Evolutionary conservation across 164 flowering plant species (phyloP), one percentile per base, ranked within the genome.

Genomic region (Tetracentron sinense): DNA sequence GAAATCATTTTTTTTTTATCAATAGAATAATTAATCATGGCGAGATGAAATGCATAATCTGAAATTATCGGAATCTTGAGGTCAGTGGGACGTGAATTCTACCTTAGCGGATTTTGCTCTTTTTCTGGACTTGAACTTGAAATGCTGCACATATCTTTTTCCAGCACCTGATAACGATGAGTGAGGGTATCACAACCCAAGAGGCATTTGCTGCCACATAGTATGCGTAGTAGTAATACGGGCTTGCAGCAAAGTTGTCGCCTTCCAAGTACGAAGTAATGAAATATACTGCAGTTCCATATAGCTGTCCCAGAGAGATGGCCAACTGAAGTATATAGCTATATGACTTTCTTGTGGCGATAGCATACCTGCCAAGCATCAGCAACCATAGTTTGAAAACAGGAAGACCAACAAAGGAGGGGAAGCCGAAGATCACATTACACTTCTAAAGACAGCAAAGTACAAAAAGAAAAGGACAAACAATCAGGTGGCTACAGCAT

Each of bases 271-370:
- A 27, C 21, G 97, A 63, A 14, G 97, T 86, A 25, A 86, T 63
- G 75, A 74, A 93, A 60, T 93, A 93, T 10, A 85, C 84, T 12
- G 72, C 68, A 26, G 77, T 71, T 51, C 98, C 98, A 55, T 87
- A 93, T 10, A 93, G 87, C 78, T 93, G 98, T n/a, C 96, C 97
- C 35, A 90, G 72, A 60, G 84, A 87, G 54, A 89, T 78, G 31
- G 89, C 78, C 28, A 90, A 62, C 77, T 90, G 98, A 72, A 93
- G 91, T 21, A 79, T 70, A 68, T 85, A 64, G 74, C 92, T 90
- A 62, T 90, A 90, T 20, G 94, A 70, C 67, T 82, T 85, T 51
- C 72, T 79, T 16, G 70, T 67, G 17, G 87, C 92, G 28, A 93
- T 90, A 30, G 98, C 90, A 71, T 84, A 90, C 74, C 96, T 92